Evolutionary conservation across 306 rosid genomes (phyloP), one percentile per base, ranked within the genome.

Genomic region (Casuarina cunninghamiana): DNA sequence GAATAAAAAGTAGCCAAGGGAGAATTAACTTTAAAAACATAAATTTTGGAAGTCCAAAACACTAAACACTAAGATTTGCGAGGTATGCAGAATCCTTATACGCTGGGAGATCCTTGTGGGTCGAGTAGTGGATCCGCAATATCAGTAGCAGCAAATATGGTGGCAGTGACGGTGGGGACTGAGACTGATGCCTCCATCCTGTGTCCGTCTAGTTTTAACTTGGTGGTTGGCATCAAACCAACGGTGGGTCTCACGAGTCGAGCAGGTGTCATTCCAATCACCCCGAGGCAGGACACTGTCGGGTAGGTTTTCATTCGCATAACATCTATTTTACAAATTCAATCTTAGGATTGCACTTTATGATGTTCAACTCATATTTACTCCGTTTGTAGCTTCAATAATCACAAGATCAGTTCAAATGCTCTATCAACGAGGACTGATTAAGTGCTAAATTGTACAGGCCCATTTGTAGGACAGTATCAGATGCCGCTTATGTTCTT

Each of bases 171-270:
- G 3, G 73, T 92, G 46, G 91, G 89, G 26, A 80, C 84, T 0
- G 91, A 92, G 69, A 90, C 91, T 0, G 87, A 88, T 53, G 91
- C 90, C 41, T 90, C 87, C 38, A 88, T 92, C 73, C 68, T 90
- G 72, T 87, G 93, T 65, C 90, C 91, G 67, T 75, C 91, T 0
- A 21, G 41, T 51, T 11, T 0, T 15, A 86, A 90, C 76, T 88
- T 89, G 0, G 87, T 85, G 0, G 91, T 90, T 3, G 90, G 90
- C 35, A 78, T 89, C 80, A 91, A 87, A 69, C 96, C 91, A 69
- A 91, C 90, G 0, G 84, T 91, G 32, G 94, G 94, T 74, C 91
- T 89, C 74, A 91, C 93, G 26, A 91, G 97, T 53, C 88, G 97
- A 73, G 89, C 90, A 0, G 93, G 93, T 5, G 93, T 89, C 1